Conservation (phyloP, 78 protist species). For the Pelomyxa schiedti region DNA sequence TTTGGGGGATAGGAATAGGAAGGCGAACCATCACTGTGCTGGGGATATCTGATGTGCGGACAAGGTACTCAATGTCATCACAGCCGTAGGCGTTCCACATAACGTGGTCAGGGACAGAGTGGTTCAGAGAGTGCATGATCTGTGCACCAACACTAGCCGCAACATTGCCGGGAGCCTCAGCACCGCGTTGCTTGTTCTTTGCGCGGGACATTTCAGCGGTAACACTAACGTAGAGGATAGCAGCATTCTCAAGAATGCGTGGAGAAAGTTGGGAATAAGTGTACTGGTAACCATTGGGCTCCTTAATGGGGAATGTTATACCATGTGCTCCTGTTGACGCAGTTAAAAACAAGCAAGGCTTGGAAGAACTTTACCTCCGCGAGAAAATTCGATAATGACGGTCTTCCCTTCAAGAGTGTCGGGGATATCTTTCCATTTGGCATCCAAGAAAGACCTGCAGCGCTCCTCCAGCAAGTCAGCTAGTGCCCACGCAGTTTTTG, state of each 20-base stretch:
- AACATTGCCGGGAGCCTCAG: neutral
- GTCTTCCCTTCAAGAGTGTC: neutral
- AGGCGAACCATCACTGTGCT: too few species aligned
- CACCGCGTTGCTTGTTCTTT: neutral
- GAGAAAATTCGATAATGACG: neutral
- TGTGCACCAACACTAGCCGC: neutral
- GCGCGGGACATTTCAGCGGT: neutral
- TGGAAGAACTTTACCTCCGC: too few species aligned
- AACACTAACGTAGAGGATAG: neutral
- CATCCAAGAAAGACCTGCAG: neutral
- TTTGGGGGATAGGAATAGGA: too few species aligned
- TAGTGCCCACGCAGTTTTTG: neutral
- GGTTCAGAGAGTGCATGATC: neutral
- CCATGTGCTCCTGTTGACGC: too few species aligned
- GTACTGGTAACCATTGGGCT: neutral
- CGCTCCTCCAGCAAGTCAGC: neutral
- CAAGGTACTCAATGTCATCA: neutral
- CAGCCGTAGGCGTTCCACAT: neutral
- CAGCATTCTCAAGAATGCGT: neutral
- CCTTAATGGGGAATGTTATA: neutral
- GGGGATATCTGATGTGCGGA: neutral
- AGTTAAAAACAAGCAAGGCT: too few species aligned
- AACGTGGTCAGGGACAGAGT: neutral
- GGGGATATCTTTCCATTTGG: neutral
- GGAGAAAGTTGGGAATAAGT: neutral